Conservation (phyloP, 306 rosid species). For the Prosopis cineraria region DNA sequence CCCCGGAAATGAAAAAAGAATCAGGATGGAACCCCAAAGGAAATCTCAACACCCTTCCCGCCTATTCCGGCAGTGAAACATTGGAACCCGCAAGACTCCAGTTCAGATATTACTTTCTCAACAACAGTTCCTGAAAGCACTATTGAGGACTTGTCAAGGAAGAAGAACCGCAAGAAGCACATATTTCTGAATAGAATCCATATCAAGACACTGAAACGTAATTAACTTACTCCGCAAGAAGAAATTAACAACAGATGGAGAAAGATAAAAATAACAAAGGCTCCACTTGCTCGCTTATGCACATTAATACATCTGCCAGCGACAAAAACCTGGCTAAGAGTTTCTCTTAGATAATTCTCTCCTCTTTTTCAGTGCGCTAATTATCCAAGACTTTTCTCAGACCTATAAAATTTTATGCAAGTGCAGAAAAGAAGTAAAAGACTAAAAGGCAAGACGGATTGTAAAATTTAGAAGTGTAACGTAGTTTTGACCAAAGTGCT, state of each 20-base stretch:
- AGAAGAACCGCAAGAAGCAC: conserved; percentile 9
- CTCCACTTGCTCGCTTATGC: background rate
- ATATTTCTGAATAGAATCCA: background rate
- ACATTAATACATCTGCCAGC: background rate
- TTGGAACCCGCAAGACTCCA: conserved; percentile 84
- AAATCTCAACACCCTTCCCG: conserved; percentile 74
- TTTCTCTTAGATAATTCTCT: background rate
- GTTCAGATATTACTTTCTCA: conserved; percentile 71
- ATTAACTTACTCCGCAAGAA: background rate
- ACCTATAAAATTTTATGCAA: background rate
- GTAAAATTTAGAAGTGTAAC: background rate
- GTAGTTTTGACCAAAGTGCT: background rate
- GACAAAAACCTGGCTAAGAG: background rate
- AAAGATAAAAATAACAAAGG: too few species aligned
- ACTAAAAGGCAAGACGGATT: background rate
- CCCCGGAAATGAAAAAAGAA: conserved; percentile 18
- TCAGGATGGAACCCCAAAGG: conserved; percentile 61
- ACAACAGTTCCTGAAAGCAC: conserved; percentile 79
- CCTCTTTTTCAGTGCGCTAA: background rate
- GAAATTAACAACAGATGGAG: background rate
- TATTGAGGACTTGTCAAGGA: conserved; percentile 63
- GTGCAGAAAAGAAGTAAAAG: background rate
- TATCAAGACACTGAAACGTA: conserved; percentile 11
- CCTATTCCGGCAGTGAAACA: conserved; percentile 83
- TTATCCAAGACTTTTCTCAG: background rate